Base-by-base conservation (phyloP, 441 rosid species). In the Populus hybrid region DNA sequence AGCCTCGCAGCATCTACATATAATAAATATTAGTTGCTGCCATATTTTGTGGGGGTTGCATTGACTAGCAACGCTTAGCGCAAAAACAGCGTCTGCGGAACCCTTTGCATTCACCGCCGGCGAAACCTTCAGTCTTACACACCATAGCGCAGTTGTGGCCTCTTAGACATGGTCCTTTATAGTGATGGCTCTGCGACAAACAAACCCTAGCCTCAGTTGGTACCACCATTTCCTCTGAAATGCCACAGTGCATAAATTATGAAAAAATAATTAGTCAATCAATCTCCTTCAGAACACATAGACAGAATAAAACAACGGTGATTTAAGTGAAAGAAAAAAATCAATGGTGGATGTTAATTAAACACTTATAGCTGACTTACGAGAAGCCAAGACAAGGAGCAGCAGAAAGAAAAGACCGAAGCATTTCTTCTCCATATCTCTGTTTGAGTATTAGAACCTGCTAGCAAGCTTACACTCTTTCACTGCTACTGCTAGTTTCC, bases 71-170 rank as follows among this genome's bases (percentile, higher is more conserved):
- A 24, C n/a, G 71, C 84, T 35, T 82, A 6, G 89, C 84, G 81
- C 94, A 93, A 75, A 85, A 87, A 84, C 95, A 90, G 35, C 90
- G 89, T 76, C 63, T 92, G 42, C 80, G 87, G 79, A 84, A 67
- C 24, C 87, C 90, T 26, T 86, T 81, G 79, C 85, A 86, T 5
- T 63, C 78, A 77, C 95, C 90, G 3, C 91, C 88, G 53, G 90
- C 72, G 77, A 87, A 87, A 42, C 90, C 82, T 76, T 93, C 90
- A 40, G 71, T 76, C 69, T 79, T 84, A 76, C 89, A 91, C 38
- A 90, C 86, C 40, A 77, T 8, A 74, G 87, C 90, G 69, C 92
- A 91, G 88, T 86, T 88, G 75, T 84, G 89, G 82, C 80, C 18
- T 53, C 84, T 74, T 34, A n/a, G 0, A 78, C 97, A 90, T 10